These are phyloP conservation scores for Pterula multifida DNA, from an alignment of 1,284 basidiomycete genomes.

Conservation along the genomic window DNA sequence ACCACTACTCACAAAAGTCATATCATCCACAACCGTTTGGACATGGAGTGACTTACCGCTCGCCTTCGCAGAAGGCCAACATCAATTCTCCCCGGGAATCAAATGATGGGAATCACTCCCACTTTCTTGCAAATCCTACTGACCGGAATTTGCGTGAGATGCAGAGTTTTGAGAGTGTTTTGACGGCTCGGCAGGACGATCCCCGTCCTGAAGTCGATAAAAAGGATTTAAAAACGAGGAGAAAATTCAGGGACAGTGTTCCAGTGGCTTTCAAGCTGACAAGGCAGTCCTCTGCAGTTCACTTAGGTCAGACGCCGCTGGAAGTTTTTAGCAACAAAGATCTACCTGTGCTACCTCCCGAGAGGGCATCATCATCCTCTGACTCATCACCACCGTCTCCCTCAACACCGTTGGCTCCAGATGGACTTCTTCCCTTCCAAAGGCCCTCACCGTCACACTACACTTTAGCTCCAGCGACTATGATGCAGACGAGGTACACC, in stretches of 20 bases:
- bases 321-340: neutral
- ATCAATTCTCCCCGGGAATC: conserved; percentile 11
- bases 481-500: conserved; percentile 50
- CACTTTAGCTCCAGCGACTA: conserved; percentile 27
- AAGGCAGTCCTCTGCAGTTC: neutral
- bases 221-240: conserved; percentile 8
- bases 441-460: conserved; percentile 12
- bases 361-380: neutral
- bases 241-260: neutral
- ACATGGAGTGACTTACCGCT: conserved; percentile 43
- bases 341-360: neutral
- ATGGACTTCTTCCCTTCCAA: conserved; percentile 8
- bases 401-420: conserved; percentile 7
- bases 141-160: conserved; percentile 51
- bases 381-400: conserved; percentile 8
- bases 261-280: neutral
- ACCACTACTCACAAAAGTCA: neutral
- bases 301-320: neutral
- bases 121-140: conserved; percentile 20
- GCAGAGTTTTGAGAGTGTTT: conserved; percentile 70
- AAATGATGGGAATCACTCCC: conserved; percentile 18
- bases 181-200: conserved; percentile 51
- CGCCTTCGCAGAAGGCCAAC: conserved; percentile 28
- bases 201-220: conserved; percentile 12
- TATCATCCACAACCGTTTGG: conserved; percentile 40